Base-by-base conservation (phyloP, 1,139 yeast genomes). In the Arxiozyma slooffiae region DNA sequence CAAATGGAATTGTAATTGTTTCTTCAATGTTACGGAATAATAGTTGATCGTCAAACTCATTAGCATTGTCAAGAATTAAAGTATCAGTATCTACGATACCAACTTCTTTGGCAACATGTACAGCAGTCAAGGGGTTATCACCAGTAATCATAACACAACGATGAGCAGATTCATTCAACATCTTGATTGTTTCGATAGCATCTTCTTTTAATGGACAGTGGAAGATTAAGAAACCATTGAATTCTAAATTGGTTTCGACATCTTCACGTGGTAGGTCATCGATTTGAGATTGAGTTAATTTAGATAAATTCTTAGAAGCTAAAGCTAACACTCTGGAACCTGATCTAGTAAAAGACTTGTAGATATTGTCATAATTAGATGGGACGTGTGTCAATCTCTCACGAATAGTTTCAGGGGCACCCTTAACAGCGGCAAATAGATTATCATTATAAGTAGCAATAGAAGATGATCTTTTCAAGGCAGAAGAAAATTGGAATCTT, bases 111-210 rank as follows among this genome's bases (percentile, higher is more conserved):
- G 98, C 98, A 61, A 92, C 98, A 67, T 92, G 97, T 57, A 95
- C 94, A 39, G 98, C 99, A 57, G 99, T 92, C 66, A 92, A 79
- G 38, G 98, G 97, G 68, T 92, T 94, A 70, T 92, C 99, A 74
- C 98, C 99, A 53, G 99, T 92, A 62, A 94, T 94, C 98, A 92
- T 92, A 48, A 94, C 81, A 68, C 85, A 82, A 67, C 99, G 88
- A 68, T 92, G 99, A 51, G 94, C 82, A 1, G 97, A 89, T 66
- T 89, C 95, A 68, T 88, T 92, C 69, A 92, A 78, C 97, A 89
- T 90, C 64, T 81, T 75, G 60, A 92, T 84, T 46, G 97, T 85
- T 60, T 82, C 92, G 65, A 87, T 74, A 41, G 98, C 98, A 72
- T 92, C 99, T 44, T 77, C 77, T 69, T 92, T 92, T 76, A 92